Evolutionary conservation across 805 yeast genomes (phyloP).

Genomic region (Zygotorulaspora chibaensis): DNA sequence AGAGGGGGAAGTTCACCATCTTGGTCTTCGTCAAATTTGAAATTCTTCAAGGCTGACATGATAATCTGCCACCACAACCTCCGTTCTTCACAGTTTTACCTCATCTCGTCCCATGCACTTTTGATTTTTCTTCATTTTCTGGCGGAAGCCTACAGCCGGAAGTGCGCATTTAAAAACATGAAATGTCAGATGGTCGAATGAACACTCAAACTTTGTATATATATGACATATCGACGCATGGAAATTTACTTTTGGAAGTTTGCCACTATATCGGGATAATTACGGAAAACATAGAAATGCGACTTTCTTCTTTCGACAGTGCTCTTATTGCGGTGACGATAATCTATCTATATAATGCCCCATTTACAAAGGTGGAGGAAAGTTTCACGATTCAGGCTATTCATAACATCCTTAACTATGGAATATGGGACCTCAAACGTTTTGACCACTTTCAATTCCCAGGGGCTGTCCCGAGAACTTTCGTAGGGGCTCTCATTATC

Average conservation of each 20-base stretch:
- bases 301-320: slow-evolving; percentile 29
- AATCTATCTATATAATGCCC: slow-evolving; percentile 54
- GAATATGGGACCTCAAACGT: slow-evolving; percentile 38
- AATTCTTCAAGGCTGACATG: slow-evolving; percentile 33
- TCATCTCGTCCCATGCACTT: too few relatives aligned
- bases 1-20: slow-evolving; percentile 34
- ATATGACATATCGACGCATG: background rate
- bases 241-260: too few relatives aligned
- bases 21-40: slow-evolving; percentile 28
- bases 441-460: slow-evolving; percentile 81
- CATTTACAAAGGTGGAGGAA: slow-evolving; percentile 90
- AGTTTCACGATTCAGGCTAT: slow-evolving; percentile 88
- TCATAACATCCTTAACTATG: slow-evolving; percentile 71
- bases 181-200: background rate
- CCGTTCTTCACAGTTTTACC: background rate
- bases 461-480: slow-evolving; percentile 85
- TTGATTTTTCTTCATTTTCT: too few relatives aligned
- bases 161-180: background rate
- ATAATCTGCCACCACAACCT: background rate
- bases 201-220: background rate
- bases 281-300: slow-evolving; percentile 10
- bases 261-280: too few relatives aligned
- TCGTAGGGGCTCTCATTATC: slow-evolving; percentile 62
- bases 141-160: background rate
- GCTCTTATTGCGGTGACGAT: slow-evolving; percentile 45